These are phyloP conservation scores for Vanilla planifolia DNA, from an alignment of 106 monocot genomes.

Conservation along the genomic window DNA sequence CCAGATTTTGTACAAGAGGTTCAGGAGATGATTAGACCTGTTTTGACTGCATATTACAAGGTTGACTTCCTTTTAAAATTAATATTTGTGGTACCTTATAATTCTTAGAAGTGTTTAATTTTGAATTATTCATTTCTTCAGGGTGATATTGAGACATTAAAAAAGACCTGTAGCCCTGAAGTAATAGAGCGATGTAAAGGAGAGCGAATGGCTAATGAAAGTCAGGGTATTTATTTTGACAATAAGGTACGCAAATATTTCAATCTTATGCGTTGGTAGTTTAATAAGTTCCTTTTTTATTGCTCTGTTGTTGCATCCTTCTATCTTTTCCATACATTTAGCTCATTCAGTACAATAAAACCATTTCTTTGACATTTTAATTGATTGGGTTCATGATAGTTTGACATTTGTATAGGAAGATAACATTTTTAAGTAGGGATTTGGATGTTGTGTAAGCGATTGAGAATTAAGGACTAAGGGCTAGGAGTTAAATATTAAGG, in stretches of 20 bases:
- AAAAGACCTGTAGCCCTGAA: conserved; percentile 76
- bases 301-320: too few relatives aligned
- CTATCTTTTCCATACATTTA: too few relatives aligned
- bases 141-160: conserved; percentile 77
- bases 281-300: too few relatives aligned
- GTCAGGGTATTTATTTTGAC: conserved; percentile 78
- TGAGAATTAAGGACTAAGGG: too few relatives aligned
- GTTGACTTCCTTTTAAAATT: conserved; percentile 16
- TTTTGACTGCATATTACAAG: conserved; percentile 80
- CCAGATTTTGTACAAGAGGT: conserved; percentile 94
- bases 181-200: conserved; percentile 93
- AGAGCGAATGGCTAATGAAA: conserved; percentile 65
- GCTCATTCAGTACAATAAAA: too few relatives aligned
- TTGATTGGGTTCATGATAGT: too few relatives aligned
- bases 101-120: background rate
- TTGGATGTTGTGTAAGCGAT: too few relatives aligned
- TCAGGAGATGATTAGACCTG: conserved; percentile 90
- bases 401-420: too few relatives aligned
- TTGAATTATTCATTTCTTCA: conserved; percentile 16
- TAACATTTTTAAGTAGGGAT: too few relatives aligned
- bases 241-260: conserved; percentile 55
- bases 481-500: too few relatives aligned
- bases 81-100: background rate
- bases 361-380: too few relatives aligned
- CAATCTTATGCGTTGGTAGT: background rate